Evolutionary conservation across 768 basidiomycete species (phyloP).

Genomic region (Cantharellus cinnabarinus): DNA sequence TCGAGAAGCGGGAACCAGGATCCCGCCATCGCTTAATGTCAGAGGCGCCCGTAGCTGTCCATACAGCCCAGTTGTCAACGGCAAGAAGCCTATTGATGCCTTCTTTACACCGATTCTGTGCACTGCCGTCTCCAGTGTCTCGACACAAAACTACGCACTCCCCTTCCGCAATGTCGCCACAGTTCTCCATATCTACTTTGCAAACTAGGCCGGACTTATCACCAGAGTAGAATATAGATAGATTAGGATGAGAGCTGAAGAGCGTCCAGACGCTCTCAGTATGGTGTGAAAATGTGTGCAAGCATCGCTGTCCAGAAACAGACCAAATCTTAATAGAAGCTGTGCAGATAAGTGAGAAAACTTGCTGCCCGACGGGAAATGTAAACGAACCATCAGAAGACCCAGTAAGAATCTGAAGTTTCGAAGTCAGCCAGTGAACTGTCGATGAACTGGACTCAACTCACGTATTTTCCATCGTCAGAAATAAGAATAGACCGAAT

Average conservation of each 20-base stretch:
- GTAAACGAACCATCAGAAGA: conserved; percentile 42
- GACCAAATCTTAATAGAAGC: conserved; percentile 92
- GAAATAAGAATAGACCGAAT: conserved; percentile 77
- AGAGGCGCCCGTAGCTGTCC: conserved; percentile 77
- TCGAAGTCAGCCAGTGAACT: not conserved
- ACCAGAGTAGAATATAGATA: conserved; percentile 85
- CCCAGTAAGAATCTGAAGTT: conserved; percentile 44
- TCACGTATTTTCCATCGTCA: conserved; percentile 77
- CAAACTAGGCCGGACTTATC: conserved; percentile 81
- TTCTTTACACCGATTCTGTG: conserved; percentile 20
- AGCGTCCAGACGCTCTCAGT: conserved; percentile 83
- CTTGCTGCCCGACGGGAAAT: not conserved
- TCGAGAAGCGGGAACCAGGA: conserved; percentile 26
- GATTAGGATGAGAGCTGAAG: conserved; percentile 65
- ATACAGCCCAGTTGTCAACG: conserved; percentile 66
- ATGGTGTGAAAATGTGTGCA: conserved; percentile 94
- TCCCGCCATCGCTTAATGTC: conserved; percentile 68
- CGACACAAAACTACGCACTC: conserved; percentile 67
- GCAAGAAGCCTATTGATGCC: conserved; percentile 69
- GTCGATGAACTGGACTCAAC: conserved; percentile 17
- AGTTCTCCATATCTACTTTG: conserved; percentile 75
- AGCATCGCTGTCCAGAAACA: conserved; percentile 58
- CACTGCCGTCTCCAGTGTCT: conserved; percentile 14
- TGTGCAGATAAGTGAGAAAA: conserved; percentile 9
- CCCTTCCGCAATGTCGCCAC: conserved; percentile 63